Base-by-base conservation (phyloP, 2,329 filamentous ascomycete genomes). In the Daldinia eschscholtzii region DNA sequence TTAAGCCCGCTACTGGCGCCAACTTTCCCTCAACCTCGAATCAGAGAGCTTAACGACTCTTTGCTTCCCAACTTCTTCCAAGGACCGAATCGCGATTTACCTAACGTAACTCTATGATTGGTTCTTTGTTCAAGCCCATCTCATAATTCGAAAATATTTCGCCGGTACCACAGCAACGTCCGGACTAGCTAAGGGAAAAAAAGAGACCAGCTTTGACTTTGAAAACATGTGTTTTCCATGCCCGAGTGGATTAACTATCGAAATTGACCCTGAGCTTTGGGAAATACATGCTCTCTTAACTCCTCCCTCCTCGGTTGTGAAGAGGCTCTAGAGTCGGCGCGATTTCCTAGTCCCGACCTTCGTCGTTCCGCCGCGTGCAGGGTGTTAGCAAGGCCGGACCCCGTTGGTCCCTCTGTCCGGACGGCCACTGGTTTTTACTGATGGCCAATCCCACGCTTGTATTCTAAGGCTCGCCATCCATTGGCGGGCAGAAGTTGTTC, bases 1-100 rank as follows among this genome's bases (percentile, higher is more conserved):
- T 60, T 72, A 67, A 59, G 70, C 69, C 75, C 72, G 71, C 69
- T 67, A 69, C 64, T 73, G 70, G 73, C 74, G 75, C 75, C 72
- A 75, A 73, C 71, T 60, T 64, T 72, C 61, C 48, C 37, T 46
- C 30, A 70, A 37, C 70, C 57, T 70, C 74, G 67, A 76, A 75
- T 75, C 74, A 75, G 50, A 56, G 61, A 62, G 61, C 68, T 37
- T n/a, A 20, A 26, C 33, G 35, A 55, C 30, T 30, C 33, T 55
- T 55, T 37, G 18, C 33, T 55, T 55, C 52, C 33, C 52, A 58
- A 41, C 48, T 46, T 46, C 55, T 46, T 60, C 44, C n/a, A 64
- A 66, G 57, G 39, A 59, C 35, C 33, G 13, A 48, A 67, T 63
- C 41, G 52, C 20, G 37, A 64, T 63, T 68, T 65, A 46, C 10